phyloP scores from a whole-genome alignment of 2,329 filamentous ascomycete genomes.

The Capronia americana region DNA sequence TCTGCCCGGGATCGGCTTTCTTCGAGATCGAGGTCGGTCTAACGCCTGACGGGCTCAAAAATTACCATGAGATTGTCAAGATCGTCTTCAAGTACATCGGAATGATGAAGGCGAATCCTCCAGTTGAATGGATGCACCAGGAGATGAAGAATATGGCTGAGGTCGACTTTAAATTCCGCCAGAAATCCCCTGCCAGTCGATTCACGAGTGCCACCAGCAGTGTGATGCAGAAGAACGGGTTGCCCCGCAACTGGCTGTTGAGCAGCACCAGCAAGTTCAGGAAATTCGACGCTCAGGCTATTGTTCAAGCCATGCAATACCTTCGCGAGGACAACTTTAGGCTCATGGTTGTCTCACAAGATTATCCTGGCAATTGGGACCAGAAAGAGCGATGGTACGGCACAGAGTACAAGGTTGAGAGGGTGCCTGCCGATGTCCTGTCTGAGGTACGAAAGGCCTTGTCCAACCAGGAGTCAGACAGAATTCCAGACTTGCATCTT shows the following conservation, averaged over 20 bases:
- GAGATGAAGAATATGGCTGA: constrained; percentile 90
- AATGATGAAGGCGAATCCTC: constrained; percentile 77
- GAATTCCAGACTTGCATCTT: constrained; percentile 76
- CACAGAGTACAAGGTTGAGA: constrained; percentile 86
- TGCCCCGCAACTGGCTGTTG: constrained; percentile 85
- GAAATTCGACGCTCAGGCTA: constrained; percentile 78
- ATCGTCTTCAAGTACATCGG: constrained; percentile 90
- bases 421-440: constrained; percentile 77
- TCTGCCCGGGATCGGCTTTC: constrained; percentile 80
- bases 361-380: constrained; percentile 83
- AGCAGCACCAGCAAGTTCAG: constrained; percentile 78
- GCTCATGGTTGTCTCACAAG: constrained; percentile 80
- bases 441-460: constrained; percentile 71
- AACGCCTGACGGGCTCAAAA: constrained; percentile 81
- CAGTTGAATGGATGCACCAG: constrained; percentile 91
- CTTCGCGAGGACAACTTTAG: constrained; percentile 89
- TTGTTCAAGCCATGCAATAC: constrained; percentile 74
- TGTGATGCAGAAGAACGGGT: constrained; percentile 82
- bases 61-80: constrained; percentile 83
- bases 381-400: constrained; percentile 97
- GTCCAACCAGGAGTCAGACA: constrained; percentile 61
- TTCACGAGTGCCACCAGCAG: constrained; percentile 86
- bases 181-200: constrained; percentile 86
- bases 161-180: constrained; percentile 92
- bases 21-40: constrained; percentile 81